Evolutionary conservation across 352 stramenopile genomes (phyloP).

Genomic region (Globisporangium okanoganense): DNA sequence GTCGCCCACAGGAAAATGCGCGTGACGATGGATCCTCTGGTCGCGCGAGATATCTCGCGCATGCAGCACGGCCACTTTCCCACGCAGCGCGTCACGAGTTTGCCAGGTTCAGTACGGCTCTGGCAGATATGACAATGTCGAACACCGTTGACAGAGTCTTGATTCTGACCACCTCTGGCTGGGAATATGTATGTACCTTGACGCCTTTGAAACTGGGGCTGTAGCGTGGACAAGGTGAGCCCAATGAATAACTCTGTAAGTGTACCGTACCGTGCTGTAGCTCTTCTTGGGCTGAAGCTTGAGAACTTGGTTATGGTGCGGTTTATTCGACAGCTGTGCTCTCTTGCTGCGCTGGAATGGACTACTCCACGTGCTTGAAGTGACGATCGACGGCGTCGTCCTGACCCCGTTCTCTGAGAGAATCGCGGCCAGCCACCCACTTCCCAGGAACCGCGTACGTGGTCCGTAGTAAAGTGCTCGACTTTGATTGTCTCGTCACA

Average conservation of each 20-base stretch:
- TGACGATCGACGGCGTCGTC: constrained; percentile 15
- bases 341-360: constrained; percentile 22
- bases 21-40: constrained; percentile 33
- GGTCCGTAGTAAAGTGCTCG: no score
- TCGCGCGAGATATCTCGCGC: constrained; percentile 40
- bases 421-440: background rate
- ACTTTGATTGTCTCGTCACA: background rate
- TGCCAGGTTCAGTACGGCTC: no score
- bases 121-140: constrained; percentile 23
- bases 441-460: constrained; percentile 13
- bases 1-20: constrained; percentile 27
- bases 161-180: background rate
- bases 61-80: constrained; percentile 52
- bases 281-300: no score
- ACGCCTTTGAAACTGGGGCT: background rate
- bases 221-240: background rate
- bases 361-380: constrained; percentile 21
- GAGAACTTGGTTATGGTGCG: no score
- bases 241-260: no score
- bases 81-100: constrained; percentile 30
- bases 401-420: constrained; percentile 18
- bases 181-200: background rate
- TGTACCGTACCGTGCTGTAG: no score
- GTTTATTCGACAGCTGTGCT: constrained; percentile 16
- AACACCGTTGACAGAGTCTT: background rate